A percentile compares a stretch with the other conserved stretches of the same genome.
These are phyloP conservation scores for Suhomyces bokatorum DNA, from an alignment of 1,139 yeast genomes.

Conservation along the genomic window DNA sequence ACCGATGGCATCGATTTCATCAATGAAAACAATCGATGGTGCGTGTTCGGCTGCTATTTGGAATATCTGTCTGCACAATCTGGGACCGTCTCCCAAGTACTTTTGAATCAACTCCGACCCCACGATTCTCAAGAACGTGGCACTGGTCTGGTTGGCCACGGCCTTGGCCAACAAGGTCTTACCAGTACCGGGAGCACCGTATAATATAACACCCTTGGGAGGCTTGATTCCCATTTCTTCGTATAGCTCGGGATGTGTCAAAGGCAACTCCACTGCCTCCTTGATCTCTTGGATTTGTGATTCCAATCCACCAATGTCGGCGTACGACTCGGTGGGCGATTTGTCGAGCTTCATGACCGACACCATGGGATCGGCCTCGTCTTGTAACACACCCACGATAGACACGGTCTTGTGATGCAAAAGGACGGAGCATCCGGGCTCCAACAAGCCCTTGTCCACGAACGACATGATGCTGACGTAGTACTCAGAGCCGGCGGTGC, in stretches of 20 bases:
- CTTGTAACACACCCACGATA: slow-evolving; percentile 92
- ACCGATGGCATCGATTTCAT: slow-evolving; percentile 99
- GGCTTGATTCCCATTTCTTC: slow-evolving; percentile 99
- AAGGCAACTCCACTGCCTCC: slow-evolving; percentile 95
- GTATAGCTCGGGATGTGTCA: slow-evolving; percentile 95
- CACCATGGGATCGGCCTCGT: slow-evolving; percentile 97
- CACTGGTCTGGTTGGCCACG: slow-evolving; percentile 96
- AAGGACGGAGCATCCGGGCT: slow-evolving; percentile 97
- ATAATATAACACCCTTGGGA: slow-evolving; percentile 96
- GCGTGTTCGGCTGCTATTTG: slow-evolving; percentile 97
- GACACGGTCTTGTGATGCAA: slow-evolving; percentile 95
- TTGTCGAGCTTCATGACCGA: slow-evolving; percentile 97
- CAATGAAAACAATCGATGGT: slow-evolving; percentile 96
- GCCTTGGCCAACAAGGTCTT: slow-evolving; percentile 96
- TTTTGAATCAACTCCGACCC: slow-evolving; percentile 97
- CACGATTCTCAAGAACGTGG: slow-evolving; percentile 92
- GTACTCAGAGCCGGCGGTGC: slow-evolving; percentile 95
- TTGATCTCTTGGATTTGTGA: slow-evolving; percentile 95
- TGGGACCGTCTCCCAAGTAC: slow-evolving; percentile 97
- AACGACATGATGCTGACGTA: slow-evolving; percentile 95
- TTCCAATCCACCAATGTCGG: slow-evolving; percentile 97
- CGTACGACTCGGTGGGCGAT: slow-evolving; percentile 95
- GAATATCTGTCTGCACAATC: slow-evolving; percentile 91
- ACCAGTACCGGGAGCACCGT: slow-evolving; percentile 99
- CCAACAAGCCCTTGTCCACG: slow-evolving; percentile 93